Evolutionary conservation across 202 grass and related monocot species (phyloP), one percentile per base, ranked within the genome.

Genomic region (Panicum hallii): DNA sequence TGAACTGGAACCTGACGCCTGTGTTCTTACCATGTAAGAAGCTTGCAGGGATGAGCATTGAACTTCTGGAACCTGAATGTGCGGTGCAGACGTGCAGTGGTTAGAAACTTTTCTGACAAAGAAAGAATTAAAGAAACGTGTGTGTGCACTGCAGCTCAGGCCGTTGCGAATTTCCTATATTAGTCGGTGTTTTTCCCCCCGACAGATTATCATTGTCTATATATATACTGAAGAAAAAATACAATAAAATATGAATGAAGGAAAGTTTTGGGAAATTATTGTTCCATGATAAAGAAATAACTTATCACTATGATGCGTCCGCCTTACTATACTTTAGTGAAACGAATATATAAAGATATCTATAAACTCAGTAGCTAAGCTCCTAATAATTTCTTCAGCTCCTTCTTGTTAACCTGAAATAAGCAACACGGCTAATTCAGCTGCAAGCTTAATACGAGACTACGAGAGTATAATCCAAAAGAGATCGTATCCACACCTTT

Each of bases 381-480:
- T 86, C 79, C 86, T 63, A 99, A 58, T 80, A 91, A 83, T 83
- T 94, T 99, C 78, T 92, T 95, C 81, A 99, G 88, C 71, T 94
- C 93, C 91, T 95, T 95, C 75, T 99, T 99, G 55, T 99, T 99
- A 78, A 99, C 96, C 96, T 95, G 91, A 75, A 90, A 89, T 72
- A 89, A 88, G 36, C 32, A 90, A 36, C 22, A 36, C 22, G 49
- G 30, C 23, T 22, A 70, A 49, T 61, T 79, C 34, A 55, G 17
- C 17, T 60, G 61, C 41, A 72, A 56, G 20, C 15, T 56, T 48
- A 78, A 49, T 52, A 71, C 9, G 20, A 49, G 34, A 78, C 44
- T 52, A 71, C 9, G 20, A 49, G 34, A 40, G 44, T 48, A 68
- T 6, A 17, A 7, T 15, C 81, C 40, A 5, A 77, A 79, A 54